phyloP scores from a whole-genome alignment of 2,329 filamentous ascomycete species.

The Botrytis fragariae region DNA sequence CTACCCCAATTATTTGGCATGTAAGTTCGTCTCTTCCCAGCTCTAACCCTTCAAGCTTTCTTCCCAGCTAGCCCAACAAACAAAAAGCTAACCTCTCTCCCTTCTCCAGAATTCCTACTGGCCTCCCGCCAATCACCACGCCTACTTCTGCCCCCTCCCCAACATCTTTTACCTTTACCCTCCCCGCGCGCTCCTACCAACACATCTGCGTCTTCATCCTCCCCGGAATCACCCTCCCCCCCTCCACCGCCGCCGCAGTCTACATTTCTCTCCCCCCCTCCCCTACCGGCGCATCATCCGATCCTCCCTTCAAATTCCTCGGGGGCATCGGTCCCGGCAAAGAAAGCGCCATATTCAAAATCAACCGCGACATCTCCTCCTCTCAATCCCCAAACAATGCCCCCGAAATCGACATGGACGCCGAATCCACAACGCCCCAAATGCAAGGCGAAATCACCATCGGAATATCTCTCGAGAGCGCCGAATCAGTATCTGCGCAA shows the following conservation, averaged over 20 bases:
- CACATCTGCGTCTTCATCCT: constrained; percentile 89
- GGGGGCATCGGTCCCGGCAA: constrained; percentile 89
- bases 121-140: constrained; percentile 54
- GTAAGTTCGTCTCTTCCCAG: constrained; percentile 20
- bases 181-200: constrained; percentile 58
- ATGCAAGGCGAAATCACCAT: constrained; percentile 56
- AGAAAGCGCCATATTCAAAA: constrained; percentile 86
- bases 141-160: constrained; percentile 53
- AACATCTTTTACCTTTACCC: constrained; percentile 56
- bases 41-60: not conserved
- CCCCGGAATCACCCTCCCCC: constrained; percentile 68
- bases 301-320: constrained; percentile 66
- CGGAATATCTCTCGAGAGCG: constrained; percentile 79
- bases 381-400: constrained; percentile 28
- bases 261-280: constrained; percentile 68
- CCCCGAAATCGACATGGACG: constrained; percentile 40
- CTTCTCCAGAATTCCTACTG: constrained; percentile 50
- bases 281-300: constrained; percentile 39
- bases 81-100: constrained; percentile 8
- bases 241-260: constrained; percentile 79
- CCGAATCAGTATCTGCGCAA: constrained; percentile 66
- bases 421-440: constrained; percentile 26
- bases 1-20: constrained; percentile 36
- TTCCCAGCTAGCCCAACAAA: not conserved
- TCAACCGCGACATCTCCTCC: constrained; percentile 43